phyloP scores from a whole-genome alignment of 768 basidiomycete species.

The Tulasnella calospora region DNA sequence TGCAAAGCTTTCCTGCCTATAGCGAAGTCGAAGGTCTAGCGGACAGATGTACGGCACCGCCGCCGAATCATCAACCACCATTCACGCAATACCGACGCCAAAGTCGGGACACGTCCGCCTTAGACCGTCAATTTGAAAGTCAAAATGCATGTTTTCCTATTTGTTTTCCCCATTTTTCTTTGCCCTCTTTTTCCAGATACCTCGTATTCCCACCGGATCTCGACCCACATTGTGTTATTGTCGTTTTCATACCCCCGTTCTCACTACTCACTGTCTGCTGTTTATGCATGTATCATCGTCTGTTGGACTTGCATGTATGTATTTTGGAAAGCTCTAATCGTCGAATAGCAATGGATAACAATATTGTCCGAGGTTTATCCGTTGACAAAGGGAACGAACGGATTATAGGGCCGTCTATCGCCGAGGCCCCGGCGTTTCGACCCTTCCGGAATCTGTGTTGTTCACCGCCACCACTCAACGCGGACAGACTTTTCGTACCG shows the following conservation, averaged over 20 bases:
- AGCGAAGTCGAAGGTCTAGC: not conserved
- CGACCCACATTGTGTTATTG: not conserved
- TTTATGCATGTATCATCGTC: not conserved
- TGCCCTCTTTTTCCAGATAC: not conserved
- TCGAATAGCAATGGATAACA: not conserved
- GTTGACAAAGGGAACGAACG: not conserved
- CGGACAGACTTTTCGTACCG: too few species aligned
- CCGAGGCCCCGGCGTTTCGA: too few species aligned
- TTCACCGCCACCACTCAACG: too few species aligned
- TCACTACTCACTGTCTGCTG: not conserved
- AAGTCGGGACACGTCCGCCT: constrained; percentile 6
- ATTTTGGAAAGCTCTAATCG: not conserved
- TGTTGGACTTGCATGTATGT: not conserved
- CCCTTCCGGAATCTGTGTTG: too few species aligned
- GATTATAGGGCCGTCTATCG: too few species aligned
- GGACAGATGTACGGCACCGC: not conserved
- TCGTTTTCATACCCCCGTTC: not conserved
- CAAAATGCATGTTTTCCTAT: not conserved
- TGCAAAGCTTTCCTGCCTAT: not conserved
- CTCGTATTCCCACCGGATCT: not conserved
- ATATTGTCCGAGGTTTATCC: not conserved
- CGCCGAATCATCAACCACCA: not conserved
- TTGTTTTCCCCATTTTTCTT: not conserved
- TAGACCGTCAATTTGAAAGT: not conserved
- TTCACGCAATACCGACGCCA: not conserved